Evolutionary conservation across 257 asterid species (phyloP), one percentile per base, ranked within the genome.

Genomic region (Penstemon eatonii): DNA sequence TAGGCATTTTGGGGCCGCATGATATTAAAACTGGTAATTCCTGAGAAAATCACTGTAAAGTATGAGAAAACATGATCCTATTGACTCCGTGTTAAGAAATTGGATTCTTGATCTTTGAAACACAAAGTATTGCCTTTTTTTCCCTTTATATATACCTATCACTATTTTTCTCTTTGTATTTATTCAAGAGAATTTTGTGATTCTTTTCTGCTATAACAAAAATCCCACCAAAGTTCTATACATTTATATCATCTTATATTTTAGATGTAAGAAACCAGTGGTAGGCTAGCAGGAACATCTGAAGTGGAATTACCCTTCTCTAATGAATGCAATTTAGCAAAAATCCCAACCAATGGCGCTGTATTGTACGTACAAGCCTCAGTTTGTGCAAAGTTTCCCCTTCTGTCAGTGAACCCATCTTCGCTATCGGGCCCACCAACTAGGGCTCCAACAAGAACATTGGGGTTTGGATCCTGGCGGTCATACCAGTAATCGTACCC

Each of bases 331-430:
- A 92, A 8, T 69, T 76, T 83, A 7, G 96, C 96, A 39, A 92
- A 90, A 62, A 84, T 80, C 9, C 96, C 98, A 3, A 90, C 89
- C 42, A 92, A 69, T 3, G 96, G 92, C 0, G 98, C 96, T 0
- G 95, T 84, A 63, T 88, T 92, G 40, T 92, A 92, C 6, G 92
- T 86, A 67, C 98, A 92, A 56, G 97, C 96, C 76, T 92, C 98
- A 3, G 98, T 90, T 62, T 92, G 98, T 80, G 82, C 72, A 8
- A 81, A 92, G 56, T 92, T 86, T 2, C 83, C 92, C 63, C 98
- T 69, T 3, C 79, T 65, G 74, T 92, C 98, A 39, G 8, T 56
- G 5, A 85, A 92, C 12, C 44, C 76, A 43, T 92, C 98, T 3
- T 83, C 60, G 4, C 8, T n/a, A 61, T 84, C 84, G 8, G 98